Evolutionary conservation across 2,329 filamentous ascomycete genomes (phyloP).

Genomic region (Colletotrichum sp.): DNA sequence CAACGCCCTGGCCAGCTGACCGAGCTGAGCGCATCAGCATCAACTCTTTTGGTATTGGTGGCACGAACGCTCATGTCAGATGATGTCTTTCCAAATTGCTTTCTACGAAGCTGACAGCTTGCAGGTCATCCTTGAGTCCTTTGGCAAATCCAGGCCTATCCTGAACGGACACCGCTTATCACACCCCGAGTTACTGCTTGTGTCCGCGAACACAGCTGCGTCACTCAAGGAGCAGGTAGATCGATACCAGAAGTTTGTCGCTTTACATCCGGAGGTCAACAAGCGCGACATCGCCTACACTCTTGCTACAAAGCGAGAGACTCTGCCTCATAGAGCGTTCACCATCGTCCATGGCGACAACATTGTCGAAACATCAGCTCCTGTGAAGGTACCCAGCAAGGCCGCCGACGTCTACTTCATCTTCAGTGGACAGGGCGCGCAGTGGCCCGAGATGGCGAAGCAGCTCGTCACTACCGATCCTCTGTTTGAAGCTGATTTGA

Average conservation of each 20-base stretch:
- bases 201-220: constrained; percentile 22
- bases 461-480: constrained; percentile 6
- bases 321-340: constrained; percentile 28
- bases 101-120: not conserved
- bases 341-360: not conserved
- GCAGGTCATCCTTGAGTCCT: not conserved
- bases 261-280: not conserved
- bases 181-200: not conserved
- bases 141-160: not conserved
- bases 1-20: constrained; percentile 23
- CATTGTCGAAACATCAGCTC: constrained; percentile 16
- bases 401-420: constrained; percentile 23
- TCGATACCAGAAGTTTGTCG: constrained; percentile 14
- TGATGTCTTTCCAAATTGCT: not conserved
- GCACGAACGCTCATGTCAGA: constrained; percentile 36
- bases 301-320: constrained; percentile 29
- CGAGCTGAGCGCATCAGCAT: constrained; percentile 37
- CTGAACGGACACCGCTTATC: not conserved
- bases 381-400: constrained; percentile 31
- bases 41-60: constrained; percentile 37
- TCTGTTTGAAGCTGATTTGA: constrained; percentile 7
- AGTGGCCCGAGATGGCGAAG: constrained; percentile 24
- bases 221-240: constrained; percentile 29
- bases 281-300: constrained; percentile 30
- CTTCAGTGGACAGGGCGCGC: constrained; percentile 31